Percentiles rank a stretch among this genome's conserved stretches.
These are phyloP conservation scores for Sporothrix pseudoabietina DNA, from an alignment of 2,329 filamentous ascomycete genomes.

Conservation along the genomic window DNA sequence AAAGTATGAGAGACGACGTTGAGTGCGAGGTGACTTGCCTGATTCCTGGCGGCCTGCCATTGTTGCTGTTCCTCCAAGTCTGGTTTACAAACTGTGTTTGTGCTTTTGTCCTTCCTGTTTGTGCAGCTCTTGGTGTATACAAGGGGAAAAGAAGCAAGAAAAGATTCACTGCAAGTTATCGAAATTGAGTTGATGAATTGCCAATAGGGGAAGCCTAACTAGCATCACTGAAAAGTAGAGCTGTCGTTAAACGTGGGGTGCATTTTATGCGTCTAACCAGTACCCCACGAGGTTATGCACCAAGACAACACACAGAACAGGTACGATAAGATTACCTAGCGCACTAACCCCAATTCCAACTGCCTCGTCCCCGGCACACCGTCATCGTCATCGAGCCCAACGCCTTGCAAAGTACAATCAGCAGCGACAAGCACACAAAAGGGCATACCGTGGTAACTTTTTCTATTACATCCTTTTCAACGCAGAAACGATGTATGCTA, in stretches of 20 bases:
- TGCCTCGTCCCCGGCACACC: not conserved
- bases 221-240: slow-evolving; percentile 8
- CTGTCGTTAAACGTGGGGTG: slow-evolving; percentile 11
- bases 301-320: not conserved
- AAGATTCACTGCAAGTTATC: not conserved
- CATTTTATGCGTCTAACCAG: slow-evolving; percentile 5
- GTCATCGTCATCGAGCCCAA: not conserved
- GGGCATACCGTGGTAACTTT: not conserved
- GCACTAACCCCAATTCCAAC: not conserved
- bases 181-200: not conserved
- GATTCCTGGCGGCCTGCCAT: slow-evolving; percentile 35
- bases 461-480: not conserved
- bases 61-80: not conserved
- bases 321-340: not conserved
- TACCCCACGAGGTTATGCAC: slow-evolving; percentile 7
- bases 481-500: slow-evolving; percentile 45
- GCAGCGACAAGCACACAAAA: not conserved
- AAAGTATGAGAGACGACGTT: not conserved
- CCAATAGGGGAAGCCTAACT: slow-evolving; percentile 15
- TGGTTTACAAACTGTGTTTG: not conserved
- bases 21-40: slow-evolving; percentile 17
- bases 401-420: not conserved
- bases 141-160: not conserved
- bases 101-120: not conserved
- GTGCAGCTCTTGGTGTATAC: not conserved